phyloP scores from a whole-genome alignment of 2,329 filamentous ascomycete genomes.

The Alternaria brassicicola region DNA sequence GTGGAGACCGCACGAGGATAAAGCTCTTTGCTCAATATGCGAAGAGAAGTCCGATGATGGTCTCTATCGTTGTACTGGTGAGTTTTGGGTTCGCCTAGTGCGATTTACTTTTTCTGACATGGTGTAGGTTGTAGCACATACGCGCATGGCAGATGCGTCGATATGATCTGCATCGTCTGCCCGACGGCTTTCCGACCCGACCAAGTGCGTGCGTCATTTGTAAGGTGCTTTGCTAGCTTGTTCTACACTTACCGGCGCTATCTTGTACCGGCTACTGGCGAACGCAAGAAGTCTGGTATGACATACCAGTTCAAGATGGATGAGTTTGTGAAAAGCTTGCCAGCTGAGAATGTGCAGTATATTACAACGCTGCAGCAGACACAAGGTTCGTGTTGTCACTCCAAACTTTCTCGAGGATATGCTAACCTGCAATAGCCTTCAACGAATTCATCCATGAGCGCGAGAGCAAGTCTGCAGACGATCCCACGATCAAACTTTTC shows the following conservation, averaged over 20 bases:
- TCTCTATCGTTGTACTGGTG: conserved; percentile 72
- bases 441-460: conserved; percentile 87
- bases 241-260: conserved; percentile 73
- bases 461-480: conserved; percentile 67
- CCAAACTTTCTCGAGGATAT: neutral
- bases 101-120: conserved; percentile 27
- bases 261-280: conserved; percentile 63
- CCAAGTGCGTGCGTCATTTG: conserved; percentile 70
- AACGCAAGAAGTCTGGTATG: conserved; percentile 67
- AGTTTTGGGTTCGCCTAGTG: conserved; percentile 28
- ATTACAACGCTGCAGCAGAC: conserved; percentile 68
- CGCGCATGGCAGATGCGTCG: conserved; percentile 65
- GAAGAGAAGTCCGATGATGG: conserved; percentile 77
- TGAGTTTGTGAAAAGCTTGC: conserved; percentile 67
- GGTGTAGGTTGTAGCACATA: conserved; percentile 59
- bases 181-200: conserved; percentile 70
- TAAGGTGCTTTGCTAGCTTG: conserved; percentile 70
- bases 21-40: conserved; percentile 72
- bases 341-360: conserved; percentile 68
- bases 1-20: conserved; percentile 65
- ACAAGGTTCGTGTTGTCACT: conserved; percentile 55
- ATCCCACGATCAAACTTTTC: conserved; percentile 75
- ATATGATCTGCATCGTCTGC: conserved; percentile 68
- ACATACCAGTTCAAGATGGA: conserved; percentile 71
- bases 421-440: conserved; percentile 58